A percentile compares a stretch with the other conserved stretches of the same genome.
Conservation (phyloP, 768 basidiomycete species). For the Chalciporus pseudorubinellus region DNA sequence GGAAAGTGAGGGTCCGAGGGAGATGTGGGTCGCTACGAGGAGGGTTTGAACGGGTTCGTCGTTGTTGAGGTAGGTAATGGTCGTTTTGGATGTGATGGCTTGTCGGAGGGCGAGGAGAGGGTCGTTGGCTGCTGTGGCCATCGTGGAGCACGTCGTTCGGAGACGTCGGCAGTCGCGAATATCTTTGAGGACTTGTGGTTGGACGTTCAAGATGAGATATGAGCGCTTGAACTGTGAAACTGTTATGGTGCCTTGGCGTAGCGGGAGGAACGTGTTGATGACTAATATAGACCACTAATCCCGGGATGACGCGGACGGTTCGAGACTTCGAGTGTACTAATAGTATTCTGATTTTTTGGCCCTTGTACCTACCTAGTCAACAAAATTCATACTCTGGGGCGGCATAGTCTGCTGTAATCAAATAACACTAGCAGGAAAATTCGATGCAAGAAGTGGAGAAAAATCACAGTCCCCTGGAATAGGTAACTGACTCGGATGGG, state of each 20-base stretch:
- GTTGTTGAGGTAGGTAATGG: slow-evolving; percentile 46
- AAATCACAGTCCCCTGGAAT: no score
- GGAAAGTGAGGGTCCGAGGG: slow-evolving; percentile 47
- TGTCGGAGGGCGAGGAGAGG: slow-evolving; percentile 56
- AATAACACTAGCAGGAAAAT: no score
- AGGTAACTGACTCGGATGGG: no score
- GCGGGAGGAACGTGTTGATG: neutral
- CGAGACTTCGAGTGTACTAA: no score
- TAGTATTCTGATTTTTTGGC: no score
- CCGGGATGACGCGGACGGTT: no score
- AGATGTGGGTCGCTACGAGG: slow-evolving; percentile 60
- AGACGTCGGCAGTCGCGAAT: neutral
- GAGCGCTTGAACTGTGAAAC: neutral
- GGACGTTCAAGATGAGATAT: neutral
- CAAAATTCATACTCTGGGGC: no score
- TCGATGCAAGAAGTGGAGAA: no score
- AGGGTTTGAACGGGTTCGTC: slow-evolving; percentile 45
- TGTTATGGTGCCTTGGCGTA: neutral
- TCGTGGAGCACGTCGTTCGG: slow-evolving; percentile 8
- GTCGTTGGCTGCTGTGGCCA: slow-evolving; percentile 35
- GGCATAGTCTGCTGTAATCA: no score
- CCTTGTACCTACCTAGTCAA: no score
- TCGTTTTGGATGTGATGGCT: slow-evolving; percentile 54
- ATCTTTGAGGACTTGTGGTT: neutral
- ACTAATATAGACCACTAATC: neutral